Evolutionary conservation across 116 monocot species (phyloP).

Genomic region (Iris pallida): DNA sequence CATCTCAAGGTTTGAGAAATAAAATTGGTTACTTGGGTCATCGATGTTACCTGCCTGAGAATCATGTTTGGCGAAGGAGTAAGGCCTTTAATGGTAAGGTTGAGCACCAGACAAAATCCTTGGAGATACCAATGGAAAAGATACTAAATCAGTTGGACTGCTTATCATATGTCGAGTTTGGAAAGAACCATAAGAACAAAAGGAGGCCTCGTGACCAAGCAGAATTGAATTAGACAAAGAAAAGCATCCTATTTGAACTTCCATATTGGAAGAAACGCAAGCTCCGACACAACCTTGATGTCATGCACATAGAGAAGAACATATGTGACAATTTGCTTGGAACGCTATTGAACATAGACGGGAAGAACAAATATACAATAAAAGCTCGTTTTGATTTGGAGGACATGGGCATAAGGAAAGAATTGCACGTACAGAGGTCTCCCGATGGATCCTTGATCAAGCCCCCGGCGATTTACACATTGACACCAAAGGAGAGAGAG

Average conservation of each 20-base stretch:
- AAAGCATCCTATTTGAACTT: conserved; percentile 1
- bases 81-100: background rate
- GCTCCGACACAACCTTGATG: no score
- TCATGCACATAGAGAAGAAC: no score
- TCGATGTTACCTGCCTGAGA: background rate
- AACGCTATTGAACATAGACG: no score
- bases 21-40: conserved; percentile 8
- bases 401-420: background rate
- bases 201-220: no score
- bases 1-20: background rate
- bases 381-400: conserved; percentile 1
- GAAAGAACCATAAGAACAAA: no score
- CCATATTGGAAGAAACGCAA: no score
- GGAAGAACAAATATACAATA: background rate
- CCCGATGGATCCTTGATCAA: background rate
- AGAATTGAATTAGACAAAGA: background rate
- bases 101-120: background rate
- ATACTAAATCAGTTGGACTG: background rate
- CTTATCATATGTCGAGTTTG: background rate
- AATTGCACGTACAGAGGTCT: background rate
- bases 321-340: no score
- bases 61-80: background rate
- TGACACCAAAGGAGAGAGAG: background rate
- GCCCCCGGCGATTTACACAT: background rate
- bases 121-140: background rate